Conservation (phyloP, 2,329 filamentous ascomycete genomes). For the Trichoderma breve region DNA sequence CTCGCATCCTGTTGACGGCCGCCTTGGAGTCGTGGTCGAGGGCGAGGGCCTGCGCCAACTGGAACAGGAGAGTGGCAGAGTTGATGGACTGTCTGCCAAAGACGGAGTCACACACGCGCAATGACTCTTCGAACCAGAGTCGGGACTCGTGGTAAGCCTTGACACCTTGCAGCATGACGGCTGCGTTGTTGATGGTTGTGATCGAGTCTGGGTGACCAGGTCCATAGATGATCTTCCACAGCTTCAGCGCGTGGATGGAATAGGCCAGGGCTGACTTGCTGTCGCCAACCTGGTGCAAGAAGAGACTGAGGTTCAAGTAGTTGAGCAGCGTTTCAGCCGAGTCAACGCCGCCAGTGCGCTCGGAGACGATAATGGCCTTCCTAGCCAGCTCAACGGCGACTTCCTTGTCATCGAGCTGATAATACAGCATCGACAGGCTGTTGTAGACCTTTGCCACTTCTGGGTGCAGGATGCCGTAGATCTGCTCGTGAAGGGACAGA, state of each 20-base stretch:
- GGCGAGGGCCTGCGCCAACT: conserved; percentile 91
- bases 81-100: conserved; percentile 90
- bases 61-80: conserved; percentile 92
- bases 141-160: conserved; percentile 94
- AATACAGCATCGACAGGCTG: conserved; percentile 91
- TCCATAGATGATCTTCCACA: conserved; percentile 98
- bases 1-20: conserved; percentile 89
- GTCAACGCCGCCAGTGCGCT: conserved; percentile 90
- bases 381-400: conserved; percentile 91
- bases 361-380: conserved; percentile 94
- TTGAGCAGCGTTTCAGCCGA: conserved; percentile 90
- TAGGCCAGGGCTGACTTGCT: conserved; percentile 85
- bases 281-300: conserved; percentile 88
- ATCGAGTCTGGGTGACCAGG: conserved; percentile 93
- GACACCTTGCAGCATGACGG: conserved; percentile 95
- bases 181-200: conserved; percentile 97
- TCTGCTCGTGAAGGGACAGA: conserved; percentile 93
- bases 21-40: conserved; percentile 93
- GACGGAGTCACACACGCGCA: conserved; percentile 82
- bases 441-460: conserved; percentile 96
- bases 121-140: conserved; percentile 92
- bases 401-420: conserved; percentile 96
- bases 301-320: conserved; percentile 93
- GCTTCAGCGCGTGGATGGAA: conserved; percentile 84
- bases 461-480: conserved; percentile 94